Evolutionary conservation across 1,284 basidiomycete genomes (phyloP).

Genomic region (Ganoderma boninense): DNA sequence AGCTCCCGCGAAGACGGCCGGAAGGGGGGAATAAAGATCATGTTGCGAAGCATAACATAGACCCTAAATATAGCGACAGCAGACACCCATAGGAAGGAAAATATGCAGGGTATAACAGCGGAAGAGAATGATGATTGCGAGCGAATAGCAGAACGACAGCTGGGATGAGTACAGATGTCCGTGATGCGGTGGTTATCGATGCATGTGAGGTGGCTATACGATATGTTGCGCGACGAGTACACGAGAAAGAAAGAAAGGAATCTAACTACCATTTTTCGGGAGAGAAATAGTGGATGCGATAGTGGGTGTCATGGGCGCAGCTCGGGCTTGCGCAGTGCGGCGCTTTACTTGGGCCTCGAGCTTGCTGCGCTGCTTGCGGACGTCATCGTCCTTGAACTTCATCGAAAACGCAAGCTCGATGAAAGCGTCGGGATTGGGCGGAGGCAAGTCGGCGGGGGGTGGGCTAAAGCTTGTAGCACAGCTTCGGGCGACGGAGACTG

Average conservation of each 20-base stretch:
- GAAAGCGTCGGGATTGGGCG: constrained; percentile 68
- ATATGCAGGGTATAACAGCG: not conserved
- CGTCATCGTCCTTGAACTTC: constrained; percentile 85
- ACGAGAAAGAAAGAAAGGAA: not conserved
- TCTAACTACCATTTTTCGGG: constrained; percentile 26
- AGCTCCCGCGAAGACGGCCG: not conserved
- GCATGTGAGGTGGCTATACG: constrained; percentile 3
- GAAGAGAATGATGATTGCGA: constrained; percentile 12
- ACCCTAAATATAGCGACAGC: not conserved
- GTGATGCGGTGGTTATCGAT: constrained; percentile 5
- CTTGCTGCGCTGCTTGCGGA: constrained; percentile 78
- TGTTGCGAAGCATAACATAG: not conserved
- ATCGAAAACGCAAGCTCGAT: constrained; percentile 67
- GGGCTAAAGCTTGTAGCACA: constrained; percentile 59
- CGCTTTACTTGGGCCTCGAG: constrained; percentile 73
- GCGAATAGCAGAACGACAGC: constrained; percentile 24
- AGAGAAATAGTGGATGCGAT: constrained; percentile 34
- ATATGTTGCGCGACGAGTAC: not conserved
- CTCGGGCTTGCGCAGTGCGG: constrained; percentile 55
- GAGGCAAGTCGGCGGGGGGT: constrained; percentile 63
- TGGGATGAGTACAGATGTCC: constrained; percentile 10
- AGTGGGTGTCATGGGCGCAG: constrained; percentile 25
- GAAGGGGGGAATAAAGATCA: not conserved
- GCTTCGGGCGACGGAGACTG: constrained; percentile 57
- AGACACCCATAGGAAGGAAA: not conserved